Percentiles rank a stretch among this genome's conserved stretches.
Conservation (phyloP, 2,329 filamentous ascomycete species). For the Trichophyton verrucosum region DNA sequence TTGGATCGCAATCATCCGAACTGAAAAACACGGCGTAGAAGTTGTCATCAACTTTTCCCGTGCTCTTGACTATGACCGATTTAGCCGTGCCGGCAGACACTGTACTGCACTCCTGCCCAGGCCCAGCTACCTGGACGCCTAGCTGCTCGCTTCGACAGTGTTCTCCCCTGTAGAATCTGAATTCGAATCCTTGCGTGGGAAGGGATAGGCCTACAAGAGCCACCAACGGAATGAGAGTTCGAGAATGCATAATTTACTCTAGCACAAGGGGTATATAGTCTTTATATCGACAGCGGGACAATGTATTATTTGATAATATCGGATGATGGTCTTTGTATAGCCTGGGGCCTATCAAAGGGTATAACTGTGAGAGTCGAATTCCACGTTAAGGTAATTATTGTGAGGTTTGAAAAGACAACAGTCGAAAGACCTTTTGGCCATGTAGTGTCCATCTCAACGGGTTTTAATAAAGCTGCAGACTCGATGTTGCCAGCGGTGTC, state of each 20-base stretch:
- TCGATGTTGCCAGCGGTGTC: not conserved
- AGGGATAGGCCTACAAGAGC: not conserved
- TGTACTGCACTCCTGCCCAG: not conserved
- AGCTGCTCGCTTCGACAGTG: not conserved
- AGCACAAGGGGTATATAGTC: not conserved
- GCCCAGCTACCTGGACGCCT: not conserved
- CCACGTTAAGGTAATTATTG: not conserved
- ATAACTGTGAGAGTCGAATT: not conserved
- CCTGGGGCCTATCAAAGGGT: not conserved
- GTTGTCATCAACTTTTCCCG: not conserved
- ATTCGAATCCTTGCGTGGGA: not conserved
- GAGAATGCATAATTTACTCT: not conserved
- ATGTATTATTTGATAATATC: not conserved
- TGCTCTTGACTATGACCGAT: not conserved
- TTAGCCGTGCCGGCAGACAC: not conserved
- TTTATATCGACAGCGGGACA: not conserved
- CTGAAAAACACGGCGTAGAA: not conserved
- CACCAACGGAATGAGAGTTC: not conserved
- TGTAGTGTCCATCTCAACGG: not conserved
- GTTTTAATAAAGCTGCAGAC: not conserved
- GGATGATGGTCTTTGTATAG: not conserved
- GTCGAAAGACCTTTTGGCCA: not conserved
- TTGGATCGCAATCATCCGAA: not conserved
- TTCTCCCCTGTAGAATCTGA: not conserved
- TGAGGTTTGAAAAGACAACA: not conserved